Percentiles rank a stretch among this genome's conserved stretches.
Evolutionary conservation across 2,329 filamentous ascomycete genomes (phyloP).

Genomic region (Aspergillus fructus): DNA sequence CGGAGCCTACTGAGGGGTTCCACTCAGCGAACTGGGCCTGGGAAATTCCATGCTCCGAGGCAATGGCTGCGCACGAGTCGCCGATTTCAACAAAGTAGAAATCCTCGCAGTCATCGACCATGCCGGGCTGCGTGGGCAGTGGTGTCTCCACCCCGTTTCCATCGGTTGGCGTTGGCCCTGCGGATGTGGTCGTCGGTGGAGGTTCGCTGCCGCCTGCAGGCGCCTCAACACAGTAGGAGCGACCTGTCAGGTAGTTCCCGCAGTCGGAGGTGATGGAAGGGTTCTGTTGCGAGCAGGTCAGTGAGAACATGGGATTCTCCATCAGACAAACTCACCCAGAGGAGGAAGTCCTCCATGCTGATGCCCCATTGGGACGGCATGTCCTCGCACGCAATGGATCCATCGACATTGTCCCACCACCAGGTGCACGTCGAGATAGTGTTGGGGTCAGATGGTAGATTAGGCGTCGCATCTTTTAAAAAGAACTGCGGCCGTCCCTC

Average conservation of each 20-base stretch:
- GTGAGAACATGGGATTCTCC: background rate
- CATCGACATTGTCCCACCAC: slow-evolving; percentile 4
- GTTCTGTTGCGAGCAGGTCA: background rate
- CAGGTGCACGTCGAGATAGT: slow-evolving; percentile 1
- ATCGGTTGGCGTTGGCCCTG: no score
- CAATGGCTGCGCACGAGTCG: background rate
- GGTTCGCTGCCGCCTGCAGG: background rate
- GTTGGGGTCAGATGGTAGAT: background rate
- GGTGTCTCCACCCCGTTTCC: no score
- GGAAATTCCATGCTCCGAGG: background rate
- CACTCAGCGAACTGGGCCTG: background rate
- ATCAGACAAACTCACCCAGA: background rate
- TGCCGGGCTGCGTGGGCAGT: no score
- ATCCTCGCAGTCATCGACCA: no score
- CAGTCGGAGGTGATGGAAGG: slow-evolving; percentile 1
- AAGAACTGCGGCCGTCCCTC: no score
- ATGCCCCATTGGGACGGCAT: background rate
- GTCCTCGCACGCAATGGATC: background rate
- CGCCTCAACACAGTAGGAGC: slow-evolving; percentile 6
- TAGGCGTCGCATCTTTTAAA: no score
- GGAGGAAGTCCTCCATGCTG: background rate
- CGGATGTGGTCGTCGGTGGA: no score
- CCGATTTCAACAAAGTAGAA: background rate
- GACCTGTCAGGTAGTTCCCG: background rate
- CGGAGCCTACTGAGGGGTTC: background rate